Base-by-base conservation (phyloP, 805 yeast species). In the Soucietia sequanensis region DNA sequence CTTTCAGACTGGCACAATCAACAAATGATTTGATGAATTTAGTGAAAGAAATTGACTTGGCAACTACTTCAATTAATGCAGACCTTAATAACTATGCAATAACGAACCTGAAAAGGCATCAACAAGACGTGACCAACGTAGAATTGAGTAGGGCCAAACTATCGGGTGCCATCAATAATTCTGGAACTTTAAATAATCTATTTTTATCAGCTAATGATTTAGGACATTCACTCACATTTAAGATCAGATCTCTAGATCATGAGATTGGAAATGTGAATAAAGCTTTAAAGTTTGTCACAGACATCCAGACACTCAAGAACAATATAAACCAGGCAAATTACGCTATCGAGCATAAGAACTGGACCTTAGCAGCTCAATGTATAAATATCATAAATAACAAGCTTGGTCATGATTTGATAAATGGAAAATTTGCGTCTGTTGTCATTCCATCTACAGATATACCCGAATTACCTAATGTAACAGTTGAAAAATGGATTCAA, bases 371-470 rank as follows among this genome's bases (percentile, higher is more conserved):
- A 1, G 91, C 96, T 0, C 65, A 65, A 35, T 75, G 88, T 12
- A 82, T 89, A 4, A 45, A 57, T 35, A 56, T 58, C 7, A 57
- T 68, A 24, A 54, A 47, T 16, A 44, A 53, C 20, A 52, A 62
- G 37, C 60, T 91, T 24, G 86, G 95, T 0, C 46, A 57, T 1
- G 71, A 68, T 1, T 53, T 84, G 11, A 65, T 72, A 16, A 44
- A 60, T 11, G 90, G 95, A 13, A 67, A 75, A 35, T 89, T 83
- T 57, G 91, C 95, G 2, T 73, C 80, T 32, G 79, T 72, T 29
- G 85, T 84, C 49, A 91, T 91, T 12, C 99, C 99, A 0, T 80
- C 95, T 0, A 68, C 84, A 8, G 95, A 87, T 37, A 70, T 89
- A 11, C 95, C 96, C 0, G 95, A 87, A 33, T 63, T 75, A 34